Evolutionary conservation across 2,329 filamentous ascomycete genomes (phyloP), one percentile per base, ranked within the genome.

Genomic region (Neonectria neomacrospora): DNA sequence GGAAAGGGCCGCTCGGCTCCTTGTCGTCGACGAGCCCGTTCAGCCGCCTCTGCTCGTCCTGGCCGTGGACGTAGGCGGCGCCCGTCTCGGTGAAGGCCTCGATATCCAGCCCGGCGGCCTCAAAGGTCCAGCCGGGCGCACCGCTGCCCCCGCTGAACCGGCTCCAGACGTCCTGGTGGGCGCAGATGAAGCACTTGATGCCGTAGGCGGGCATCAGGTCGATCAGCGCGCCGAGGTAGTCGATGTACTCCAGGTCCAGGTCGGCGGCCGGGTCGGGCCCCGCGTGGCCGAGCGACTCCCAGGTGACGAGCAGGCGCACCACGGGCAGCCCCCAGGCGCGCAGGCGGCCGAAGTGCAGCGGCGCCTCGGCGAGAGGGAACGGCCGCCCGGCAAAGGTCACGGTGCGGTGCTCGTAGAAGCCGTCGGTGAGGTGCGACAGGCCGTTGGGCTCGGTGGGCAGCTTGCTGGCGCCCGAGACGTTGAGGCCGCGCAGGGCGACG

Each of bases 111-210:
- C 79, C 79, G 1, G 76, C 79, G 0, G 78, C 74, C 55, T 79
- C 76, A 62, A 81, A 80, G 0, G 79, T 81, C 79, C 79, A 81
- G 8, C 77, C 75, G 0, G 79, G 79, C 4, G 79, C 79, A 50
- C 79, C 79, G 45, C 79, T 81, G 0, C 79, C 79, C 10, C 79
- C 79, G 30, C 79, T 80, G 59, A 78, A 80, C 5, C 79, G 72
- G 48, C 79, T 80, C 80, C 79, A 81, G 11, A 80, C 79, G 45
- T 81, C 79, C 64, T 81, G 79, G 22, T 81, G 79, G 0, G 78
- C 79, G 61, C 80, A 80, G n/a, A 81, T 57, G 61, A 81, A 81
- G 65, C 79, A 80, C 58, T 77, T 77, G 47, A 81, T 71, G 22
- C 80, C 79, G 50, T 78, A 79, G 42, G 66, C 61, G 0, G 78